These are phyloP conservation scores for Forsythia viridissima DNA, from an alignment of 257 asterid genomes.

Conservation along the genomic window DNA sequence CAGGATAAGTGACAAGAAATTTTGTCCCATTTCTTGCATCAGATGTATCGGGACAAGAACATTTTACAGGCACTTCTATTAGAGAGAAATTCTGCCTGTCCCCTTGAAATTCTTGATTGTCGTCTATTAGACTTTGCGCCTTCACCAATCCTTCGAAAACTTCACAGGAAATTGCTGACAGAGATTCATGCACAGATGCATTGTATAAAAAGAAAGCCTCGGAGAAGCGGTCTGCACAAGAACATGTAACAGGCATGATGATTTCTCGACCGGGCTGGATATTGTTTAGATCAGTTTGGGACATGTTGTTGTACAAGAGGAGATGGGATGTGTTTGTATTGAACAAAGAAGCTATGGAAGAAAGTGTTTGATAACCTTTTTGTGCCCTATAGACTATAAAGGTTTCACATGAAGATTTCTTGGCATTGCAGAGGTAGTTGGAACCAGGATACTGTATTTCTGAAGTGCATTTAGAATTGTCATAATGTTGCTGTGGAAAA, in stretches of 20 bases:
- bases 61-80: neutral
- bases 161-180: neutral
- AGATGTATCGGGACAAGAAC: neutral
- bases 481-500: neutral
- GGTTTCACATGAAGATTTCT: neutral
- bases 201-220: neutral
- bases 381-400: neutral
- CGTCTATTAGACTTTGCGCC: neutral
- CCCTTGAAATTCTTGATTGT: neutral
- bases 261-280: neutral
- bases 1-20: neutral
- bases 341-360: neutral
- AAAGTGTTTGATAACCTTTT: neutral
- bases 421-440: slow-evolving; percentile 4
- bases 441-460: slow-evolving; percentile 12
- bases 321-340: neutral
- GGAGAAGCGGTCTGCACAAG: slow-evolving; percentile 1
- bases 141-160: neutral
- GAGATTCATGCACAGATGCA: neutral
- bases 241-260: neutral
- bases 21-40: neutral
- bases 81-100: neutral
- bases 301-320: neutral
- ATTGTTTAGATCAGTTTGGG: neutral
- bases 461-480: neutral